Conservation (phyloP, 768 basidiomycete species). For the Fomitopsis pulvina region DNA sequence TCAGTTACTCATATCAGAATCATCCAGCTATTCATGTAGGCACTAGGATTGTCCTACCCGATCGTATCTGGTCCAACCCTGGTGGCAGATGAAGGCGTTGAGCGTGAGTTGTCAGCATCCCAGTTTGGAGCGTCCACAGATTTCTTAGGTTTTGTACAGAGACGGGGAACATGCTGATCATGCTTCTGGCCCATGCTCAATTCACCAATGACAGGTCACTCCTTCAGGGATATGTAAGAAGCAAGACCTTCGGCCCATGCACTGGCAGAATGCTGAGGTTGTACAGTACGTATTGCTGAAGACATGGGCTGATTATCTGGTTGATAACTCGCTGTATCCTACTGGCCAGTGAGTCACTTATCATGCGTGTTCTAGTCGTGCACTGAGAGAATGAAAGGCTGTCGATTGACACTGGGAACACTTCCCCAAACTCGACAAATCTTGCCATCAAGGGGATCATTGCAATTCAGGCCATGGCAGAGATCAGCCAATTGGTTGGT, state of each 20-base stretch:
- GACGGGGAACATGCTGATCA: not conserved
- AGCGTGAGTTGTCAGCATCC: not conserved
- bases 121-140: not conserved
- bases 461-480: slow-evolving; percentile 15
- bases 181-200: slow-evolving; percentile 21
- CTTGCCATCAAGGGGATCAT: slow-evolving; percentile 18
- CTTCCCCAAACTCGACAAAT: slow-evolving; percentile 14
- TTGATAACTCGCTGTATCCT: slow-evolving; percentile 8
- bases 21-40: not conserved
- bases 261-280: not conserved
- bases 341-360: slow-evolving; percentile 3
- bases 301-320: slow-evolving; percentile 19
- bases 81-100: not conserved
- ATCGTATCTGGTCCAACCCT: not conserved
- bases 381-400: not conserved
- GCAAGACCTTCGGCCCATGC: not conserved
- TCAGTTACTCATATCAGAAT: not conserved
- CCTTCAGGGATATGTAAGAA: slow-evolving; percentile 14
- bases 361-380: not conserved
- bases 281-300: slow-evolving; percentile 17
- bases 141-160: not conserved
- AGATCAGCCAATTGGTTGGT: slow-evolving; percentile 5
- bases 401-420: slow-evolving; percentile 3
- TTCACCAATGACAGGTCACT: slow-evolving; percentile 20
- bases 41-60: not conserved